Conservation (phyloP, 176 grass and related monocot species). For the Otatea glauca region DNA sequence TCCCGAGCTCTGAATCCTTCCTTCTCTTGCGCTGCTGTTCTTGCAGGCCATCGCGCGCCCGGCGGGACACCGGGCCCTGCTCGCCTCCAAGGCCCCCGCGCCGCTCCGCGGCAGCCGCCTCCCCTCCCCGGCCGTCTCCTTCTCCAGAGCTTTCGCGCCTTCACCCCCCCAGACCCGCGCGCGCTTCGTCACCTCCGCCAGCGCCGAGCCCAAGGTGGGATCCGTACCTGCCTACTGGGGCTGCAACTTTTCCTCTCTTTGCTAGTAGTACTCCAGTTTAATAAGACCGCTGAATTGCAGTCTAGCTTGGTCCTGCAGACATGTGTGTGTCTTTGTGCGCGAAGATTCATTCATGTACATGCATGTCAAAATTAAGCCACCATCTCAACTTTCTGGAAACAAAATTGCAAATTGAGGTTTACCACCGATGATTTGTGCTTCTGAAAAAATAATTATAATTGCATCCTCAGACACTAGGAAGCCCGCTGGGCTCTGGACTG, state of each 20-base stretch:
- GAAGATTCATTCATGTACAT: background rate
- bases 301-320: no score
- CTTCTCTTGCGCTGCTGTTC: background rate
- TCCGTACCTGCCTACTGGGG: background rate
- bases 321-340: background rate
- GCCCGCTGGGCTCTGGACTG: background rate
- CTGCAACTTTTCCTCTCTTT: background rate
- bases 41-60: conserved; percentile 61
- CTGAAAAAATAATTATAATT: background rate
- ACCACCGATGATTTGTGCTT: background rate
- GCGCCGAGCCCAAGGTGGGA: conserved; percentile 59
- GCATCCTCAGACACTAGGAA: background rate
- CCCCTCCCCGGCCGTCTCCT: conserved; percentile 41
- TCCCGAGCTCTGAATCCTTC: background rate
- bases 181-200: conserved; percentile 63
- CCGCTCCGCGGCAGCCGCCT: conserved; percentile 17
- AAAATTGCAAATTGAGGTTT: background rate
- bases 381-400: background rate
- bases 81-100: conserved; percentile 30
- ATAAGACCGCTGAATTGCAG: background rate
- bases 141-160: background rate
- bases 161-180: conserved; percentile 31
- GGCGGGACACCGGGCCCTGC: conserved; percentile 31
- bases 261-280: background rate
- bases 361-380: background rate